Conservation (phyloP, 2,329 filamentous ascomycete species). For the Didymella keratinophila region DNA sequence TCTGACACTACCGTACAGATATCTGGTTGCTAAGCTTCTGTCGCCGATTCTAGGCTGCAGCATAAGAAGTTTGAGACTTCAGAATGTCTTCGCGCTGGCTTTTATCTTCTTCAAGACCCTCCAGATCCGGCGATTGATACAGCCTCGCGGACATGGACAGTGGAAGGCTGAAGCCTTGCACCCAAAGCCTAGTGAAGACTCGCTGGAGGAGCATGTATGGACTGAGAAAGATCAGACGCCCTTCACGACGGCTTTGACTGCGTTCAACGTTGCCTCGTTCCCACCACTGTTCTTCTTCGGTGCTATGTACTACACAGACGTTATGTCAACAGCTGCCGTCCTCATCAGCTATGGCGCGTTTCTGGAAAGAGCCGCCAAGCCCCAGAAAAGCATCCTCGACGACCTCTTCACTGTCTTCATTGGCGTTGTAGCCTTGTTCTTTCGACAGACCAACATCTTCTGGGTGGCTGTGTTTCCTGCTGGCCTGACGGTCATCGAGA, state of each 20-base stretch:
- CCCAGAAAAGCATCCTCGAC: constrained; percentile 21
- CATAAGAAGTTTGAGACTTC: constrained; percentile 46
- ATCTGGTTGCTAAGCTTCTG: constrained; percentile 52
- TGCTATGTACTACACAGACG: constrained; percentile 92
- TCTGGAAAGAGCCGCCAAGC: constrained; percentile 33
- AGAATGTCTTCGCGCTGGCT: constrained; percentile 52
- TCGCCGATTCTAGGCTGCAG: constrained; percentile 52
- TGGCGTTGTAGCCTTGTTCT: constrained; percentile 73
- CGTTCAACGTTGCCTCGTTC: constrained; percentile 83
- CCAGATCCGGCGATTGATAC: constrained; percentile 8
- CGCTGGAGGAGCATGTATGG: neutral
- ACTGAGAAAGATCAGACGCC: constrained; percentile 40
- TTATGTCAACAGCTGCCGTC: constrained; percentile 80
- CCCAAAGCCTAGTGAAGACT: neutral
- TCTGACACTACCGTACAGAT: constrained; percentile 37
- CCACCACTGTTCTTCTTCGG: constrained; percentile 96
- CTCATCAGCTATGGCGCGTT: constrained; percentile 70
- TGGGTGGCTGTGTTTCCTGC: constrained; percentile 86
- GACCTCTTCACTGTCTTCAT: constrained; percentile 53
- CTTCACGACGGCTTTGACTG: constrained; percentile 62
- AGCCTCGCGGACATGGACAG: constrained; percentile 5
- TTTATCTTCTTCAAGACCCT: constrained; percentile 34
- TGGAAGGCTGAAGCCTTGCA: neutral
- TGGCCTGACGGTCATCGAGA: constrained; percentile 52
- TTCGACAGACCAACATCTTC: constrained; percentile 96